Evolutionary conservation across 192 early-diverging fungal species (phyloP), one percentile per base, ranked within the genome.

Genomic region (Coemansia sp.): DNA sequence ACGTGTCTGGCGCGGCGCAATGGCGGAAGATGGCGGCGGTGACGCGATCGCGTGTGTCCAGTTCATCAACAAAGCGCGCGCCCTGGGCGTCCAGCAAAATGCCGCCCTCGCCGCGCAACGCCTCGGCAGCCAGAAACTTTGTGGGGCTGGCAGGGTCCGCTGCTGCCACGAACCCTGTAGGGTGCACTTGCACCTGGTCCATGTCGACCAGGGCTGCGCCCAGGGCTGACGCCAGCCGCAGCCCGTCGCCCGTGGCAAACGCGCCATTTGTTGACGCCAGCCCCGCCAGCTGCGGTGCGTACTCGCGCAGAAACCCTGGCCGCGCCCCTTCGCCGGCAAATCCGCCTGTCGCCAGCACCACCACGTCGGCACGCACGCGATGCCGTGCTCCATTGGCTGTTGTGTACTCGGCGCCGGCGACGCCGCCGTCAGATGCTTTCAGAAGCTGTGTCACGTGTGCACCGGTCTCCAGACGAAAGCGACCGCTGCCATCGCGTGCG

Each of bases 171-270:
- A 96, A 84, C 66, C 95, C 95, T 27, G 95, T 98, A n/a, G 95
- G 95, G 69, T 98, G 93, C 35, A 98, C 93, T 80, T 98, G 95
- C 54, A 98, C 91, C 78, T 93, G 95, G 62, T 98, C 92, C 87
- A 98, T 89, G 83, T 95, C 93, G 58, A 95, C 89, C 55, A 89
- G 86, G 82, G 90, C 91, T 23, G 87, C 93, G 37, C 94, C 94
- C 55, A 88, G 82, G 11, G 84, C 87, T 22, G 85, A 66, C 41
- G 90, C 81, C 87, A 98, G 90, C 81, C 92, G 92, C 78, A 95
- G 88, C 70, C 95, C 95, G 73, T 98, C 94, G 67, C 94, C 94
- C 38, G 94, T 94, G 62, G 91, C 93, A 87, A 94, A 93, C 69
- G 93, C 88, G 65, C 94, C 94, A 72, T 96, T 98, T 51, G 95